Percentiles rank a stretch among this genome's conserved stretches.
Conservation (phyloP, 1,284 basidiomycete species). For the Puccinia horiana region DNA sequence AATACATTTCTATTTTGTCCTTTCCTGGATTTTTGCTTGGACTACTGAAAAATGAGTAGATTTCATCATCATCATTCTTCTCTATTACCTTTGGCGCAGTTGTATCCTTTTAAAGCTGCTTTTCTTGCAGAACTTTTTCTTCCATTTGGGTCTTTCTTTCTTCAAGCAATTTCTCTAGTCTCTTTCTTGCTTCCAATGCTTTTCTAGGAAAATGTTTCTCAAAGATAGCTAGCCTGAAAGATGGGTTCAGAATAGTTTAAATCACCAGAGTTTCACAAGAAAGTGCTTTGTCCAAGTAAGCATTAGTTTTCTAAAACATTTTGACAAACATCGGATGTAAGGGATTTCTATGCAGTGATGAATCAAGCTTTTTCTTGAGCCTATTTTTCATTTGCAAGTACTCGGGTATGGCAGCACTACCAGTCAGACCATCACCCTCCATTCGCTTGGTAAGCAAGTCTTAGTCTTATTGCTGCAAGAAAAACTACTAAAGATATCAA, state of each 20-base stretch:
- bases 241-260: constrained; percentile 8
- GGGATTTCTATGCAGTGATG: neutral
- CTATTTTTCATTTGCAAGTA: constrained; percentile 4
- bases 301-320: neutral
- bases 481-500: constrained; percentile 8
- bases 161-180: too few relatives aligned
- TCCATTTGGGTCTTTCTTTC: too few relatives aligned
- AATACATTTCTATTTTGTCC: constrained; percentile 16
- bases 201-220: neutral
- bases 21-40: constrained; percentile 17
- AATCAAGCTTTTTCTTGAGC: constrained; percentile 3
- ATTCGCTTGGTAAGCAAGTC: constrained; percentile 12
- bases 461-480: too few relatives aligned
- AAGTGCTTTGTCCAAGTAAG: too few relatives aligned
- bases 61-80: neutral
- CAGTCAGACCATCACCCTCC: constrained; percentile 34
- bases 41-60: constrained; percentile 19
- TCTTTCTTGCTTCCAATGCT: too few relatives aligned
- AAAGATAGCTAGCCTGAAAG: too few relatives aligned
- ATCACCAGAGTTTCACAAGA: too few relatives aligned
- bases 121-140: constrained; percentile 6
- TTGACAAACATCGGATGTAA: constrained; percentile 14
- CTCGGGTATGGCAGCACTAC: constrained; percentile 12
- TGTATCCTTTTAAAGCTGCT: constrained; percentile 18
- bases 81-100: neutral